Evolutionary conservation across 768 basidiomycete species (phyloP).

Genomic region (Agrocybe chaxingu): DNA sequence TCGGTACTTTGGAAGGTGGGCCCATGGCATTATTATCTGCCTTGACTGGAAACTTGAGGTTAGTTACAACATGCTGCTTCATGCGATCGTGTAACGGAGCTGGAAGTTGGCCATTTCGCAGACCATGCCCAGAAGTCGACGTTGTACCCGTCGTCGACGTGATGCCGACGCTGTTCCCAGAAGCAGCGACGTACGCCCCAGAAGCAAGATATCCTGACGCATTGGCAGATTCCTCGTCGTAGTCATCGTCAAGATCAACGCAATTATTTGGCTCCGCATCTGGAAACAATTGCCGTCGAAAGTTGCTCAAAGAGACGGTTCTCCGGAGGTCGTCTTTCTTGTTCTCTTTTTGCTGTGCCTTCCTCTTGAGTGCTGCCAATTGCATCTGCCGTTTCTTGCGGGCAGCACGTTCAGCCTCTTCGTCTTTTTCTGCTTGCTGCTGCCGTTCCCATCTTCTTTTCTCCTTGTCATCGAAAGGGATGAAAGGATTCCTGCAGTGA

Average conservation of each 20-base stretch:
- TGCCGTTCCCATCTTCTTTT: conserved; percentile 61
- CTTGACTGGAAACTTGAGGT: conserved; percentile 43
- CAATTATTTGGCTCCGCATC: conserved; percentile 20
- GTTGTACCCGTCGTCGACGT: conserved; percentile 91
- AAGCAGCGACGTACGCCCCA: conserved; percentile 77
- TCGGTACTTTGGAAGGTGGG: conserved; percentile 60
- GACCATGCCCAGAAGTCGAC: conserved; percentile 50
- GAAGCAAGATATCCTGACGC: conserved; percentile 73
- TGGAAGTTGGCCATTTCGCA: conserved; percentile 49
- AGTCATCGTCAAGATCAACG: conserved; percentile 40
- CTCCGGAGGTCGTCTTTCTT: conserved; percentile 58
- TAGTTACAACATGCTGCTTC: conserved; percentile 66
- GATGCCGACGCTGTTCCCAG: conserved; percentile 91
- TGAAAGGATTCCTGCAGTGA: conserved; percentile 67
- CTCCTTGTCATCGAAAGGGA: conserved; percentile 73
- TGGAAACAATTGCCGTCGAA: conserved; percentile 52
- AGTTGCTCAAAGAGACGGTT: conserved; percentile 71
- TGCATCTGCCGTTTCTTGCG: conserved; percentile 29
- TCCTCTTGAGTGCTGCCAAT: conserved; percentile 33
- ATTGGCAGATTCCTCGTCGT: conserved; percentile 51
- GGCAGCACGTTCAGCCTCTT: conserved; percentile 36
- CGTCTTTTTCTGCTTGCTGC: conserved; percentile 44
- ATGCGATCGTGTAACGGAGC: conserved; percentile 51
- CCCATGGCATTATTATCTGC: conserved; percentile 52
- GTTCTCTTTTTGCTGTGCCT: conserved; percentile 29